Conservation (phyloP, 768 basidiomycete species). For the Rubroboletus pulcherrimus region DNA sequence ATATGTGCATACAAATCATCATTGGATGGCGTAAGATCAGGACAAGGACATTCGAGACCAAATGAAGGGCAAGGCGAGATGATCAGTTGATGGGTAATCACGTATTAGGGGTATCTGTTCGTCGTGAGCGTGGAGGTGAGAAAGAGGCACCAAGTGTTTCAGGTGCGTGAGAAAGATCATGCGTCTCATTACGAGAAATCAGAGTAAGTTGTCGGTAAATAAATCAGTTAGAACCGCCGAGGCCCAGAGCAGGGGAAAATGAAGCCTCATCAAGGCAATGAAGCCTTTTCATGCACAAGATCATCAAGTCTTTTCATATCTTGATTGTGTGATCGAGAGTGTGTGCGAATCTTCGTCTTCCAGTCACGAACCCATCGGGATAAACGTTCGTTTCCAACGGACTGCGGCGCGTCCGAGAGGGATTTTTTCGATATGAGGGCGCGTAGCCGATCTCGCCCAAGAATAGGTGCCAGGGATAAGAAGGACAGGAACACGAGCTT, state of each 20-base stretch:
- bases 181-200: conserved; percentile 21
- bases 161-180: conserved; percentile 20
- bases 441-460: conserved; percentile 66
- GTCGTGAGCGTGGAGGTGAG: conserved; percentile 17
- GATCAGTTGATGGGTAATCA: conserved; percentile 27
- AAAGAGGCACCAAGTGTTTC: conserved; percentile 11
- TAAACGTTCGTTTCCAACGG: conserved; percentile 34
- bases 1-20: conserved; percentile 30
- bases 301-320: conserved; percentile 45
- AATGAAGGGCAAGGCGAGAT: conserved; percentile 14
- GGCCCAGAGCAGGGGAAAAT: conserved; percentile 12
- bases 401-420: conserved; percentile 16
- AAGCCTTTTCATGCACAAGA: conserved; percentile 53
- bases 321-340: conserved; percentile 48
- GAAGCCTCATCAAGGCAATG: conserved; percentile 23
- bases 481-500: conserved; percentile 82
- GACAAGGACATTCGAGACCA: conserved; percentile 3
- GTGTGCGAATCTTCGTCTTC: conserved; percentile 56
- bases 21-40: conserved; percentile 25
- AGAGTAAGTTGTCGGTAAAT: conserved; percentile 17
- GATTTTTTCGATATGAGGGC: conserved; percentile 44
- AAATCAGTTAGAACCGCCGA: conserved; percentile 15
- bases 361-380: conserved; percentile 64
- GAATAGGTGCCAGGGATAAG: conserved; percentile 82
- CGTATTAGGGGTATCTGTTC: conserved; percentile 33